Percentiles rank a stretch among this genome's conserved stretches.
These are phyloP conservation scores for Colletotrichum sp. DNA, from an alignment of 2,329 filamentous ascomycete genomes.

Conservation along the genomic window DNA sequence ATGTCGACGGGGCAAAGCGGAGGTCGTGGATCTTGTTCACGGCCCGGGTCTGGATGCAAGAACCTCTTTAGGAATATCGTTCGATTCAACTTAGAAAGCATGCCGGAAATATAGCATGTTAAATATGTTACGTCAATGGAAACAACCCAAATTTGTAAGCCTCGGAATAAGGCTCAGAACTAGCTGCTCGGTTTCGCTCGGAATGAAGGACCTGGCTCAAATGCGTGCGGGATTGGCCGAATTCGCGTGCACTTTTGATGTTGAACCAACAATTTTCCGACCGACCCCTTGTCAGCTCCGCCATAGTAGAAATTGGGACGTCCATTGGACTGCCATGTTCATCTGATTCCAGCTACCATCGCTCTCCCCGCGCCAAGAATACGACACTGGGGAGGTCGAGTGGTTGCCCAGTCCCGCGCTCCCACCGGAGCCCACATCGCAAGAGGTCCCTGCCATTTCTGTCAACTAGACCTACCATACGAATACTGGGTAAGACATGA, in stretches of 20 bases:
- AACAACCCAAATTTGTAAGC: neutral
- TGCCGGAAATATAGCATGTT: neutral
- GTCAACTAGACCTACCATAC: neutral
- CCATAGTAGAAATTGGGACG: neutral
- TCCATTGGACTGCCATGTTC: neutral
- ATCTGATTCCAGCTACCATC: neutral
- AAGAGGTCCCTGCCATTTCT: neutral
- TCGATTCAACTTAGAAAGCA: neutral
- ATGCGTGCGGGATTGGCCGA: neutral
- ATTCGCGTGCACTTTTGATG: neutral
- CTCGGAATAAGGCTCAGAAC: neutral
- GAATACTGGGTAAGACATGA: neutral
- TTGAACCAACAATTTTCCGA: neutral
- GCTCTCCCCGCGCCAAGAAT: neutral
- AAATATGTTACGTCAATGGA: neutral
- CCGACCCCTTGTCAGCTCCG: neutral
- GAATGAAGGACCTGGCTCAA: neutral
- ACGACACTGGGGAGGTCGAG: neutral
- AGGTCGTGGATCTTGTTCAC: neutral
- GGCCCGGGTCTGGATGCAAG: neutral
- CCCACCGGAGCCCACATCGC: neutral
- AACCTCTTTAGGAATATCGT: neutral
- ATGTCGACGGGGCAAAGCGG: neutral
- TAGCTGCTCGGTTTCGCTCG: neutral
- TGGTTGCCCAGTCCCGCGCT: neutral